Percentiles rank a stretch among this genome's conserved stretches.
Evolutionary conservation across 345 rosid genomes (phyloP).

Genomic region (Salix viminalis): DNA sequence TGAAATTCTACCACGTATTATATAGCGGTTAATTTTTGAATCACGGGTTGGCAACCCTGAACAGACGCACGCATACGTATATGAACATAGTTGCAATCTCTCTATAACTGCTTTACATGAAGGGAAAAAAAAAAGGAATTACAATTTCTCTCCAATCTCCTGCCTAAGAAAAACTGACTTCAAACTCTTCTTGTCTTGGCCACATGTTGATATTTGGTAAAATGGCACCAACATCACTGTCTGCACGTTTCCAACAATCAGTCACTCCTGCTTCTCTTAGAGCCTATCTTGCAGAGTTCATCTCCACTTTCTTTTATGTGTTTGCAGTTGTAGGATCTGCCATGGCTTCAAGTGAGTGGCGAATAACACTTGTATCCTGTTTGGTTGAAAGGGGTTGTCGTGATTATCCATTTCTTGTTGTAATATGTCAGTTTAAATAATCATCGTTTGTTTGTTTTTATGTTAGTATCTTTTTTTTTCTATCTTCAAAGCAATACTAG

Average conservation of each 20-base stretch:
- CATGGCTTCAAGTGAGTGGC: slow-evolving; percentile 66
- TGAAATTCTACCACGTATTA: not conserved
- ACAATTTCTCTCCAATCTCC: not conserved
- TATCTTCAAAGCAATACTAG: not conserved
- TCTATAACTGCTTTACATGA: not conserved
- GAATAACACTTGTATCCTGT: not conserved
- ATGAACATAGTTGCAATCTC: not conserved
- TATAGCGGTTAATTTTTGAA: slow-evolving; percentile 11
- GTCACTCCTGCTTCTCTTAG: slow-evolving; percentile 51
- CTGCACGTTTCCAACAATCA: slow-evolving; percentile 42
- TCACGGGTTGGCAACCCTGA: not conserved
- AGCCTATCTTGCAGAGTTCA: slow-evolving; percentile 79
- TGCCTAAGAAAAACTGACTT: not conserved
- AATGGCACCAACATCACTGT: slow-evolving; percentile 52
- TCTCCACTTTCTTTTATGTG: slow-evolving; percentile 85
- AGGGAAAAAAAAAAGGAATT: not conserved
- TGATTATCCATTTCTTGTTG: not conserved
- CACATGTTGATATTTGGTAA: not conserved
- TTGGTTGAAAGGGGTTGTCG: not conserved
- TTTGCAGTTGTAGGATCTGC: slow-evolving; percentile 76
- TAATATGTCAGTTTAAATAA: not conserved
- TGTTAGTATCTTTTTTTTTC: not conserved
- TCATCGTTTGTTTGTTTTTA: not conserved
- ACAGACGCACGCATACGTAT: not conserved
- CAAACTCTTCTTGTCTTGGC: not conserved